Conservation (phyloP, 345 rosid genomes). For the Ceriops zippeliana region DNA sequence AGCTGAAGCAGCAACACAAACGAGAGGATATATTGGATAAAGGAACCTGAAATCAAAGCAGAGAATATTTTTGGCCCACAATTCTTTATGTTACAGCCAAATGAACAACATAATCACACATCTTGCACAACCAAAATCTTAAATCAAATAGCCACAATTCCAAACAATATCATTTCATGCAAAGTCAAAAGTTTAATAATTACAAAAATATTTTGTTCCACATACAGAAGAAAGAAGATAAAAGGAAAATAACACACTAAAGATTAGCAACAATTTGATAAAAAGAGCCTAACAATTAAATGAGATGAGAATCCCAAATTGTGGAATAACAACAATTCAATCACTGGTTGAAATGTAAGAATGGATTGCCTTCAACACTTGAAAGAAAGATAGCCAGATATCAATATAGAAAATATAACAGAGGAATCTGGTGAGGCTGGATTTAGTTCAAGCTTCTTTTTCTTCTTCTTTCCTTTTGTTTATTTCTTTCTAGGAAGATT, state of each 20-base stretch:
- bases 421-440: neutral
- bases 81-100: neutral
- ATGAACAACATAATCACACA: slow-evolving; percentile 5
- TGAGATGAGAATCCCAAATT: neutral
- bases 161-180: neutral
- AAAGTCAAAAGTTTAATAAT: too few relatives aligned
- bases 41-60: slow-evolving; percentile 61
- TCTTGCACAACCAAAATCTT: neutral
- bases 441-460: too few relatives aligned
- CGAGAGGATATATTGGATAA: slow-evolving; percentile 88
- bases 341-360: too few relatives aligned
- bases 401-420: neutral
- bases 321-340: too few relatives aligned
- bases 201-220: too few relatives aligned
- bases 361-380: neutral
- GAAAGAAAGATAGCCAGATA: neutral
- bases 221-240: too few relatives aligned
- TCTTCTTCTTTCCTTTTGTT: too few relatives aligned
- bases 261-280: neutral
- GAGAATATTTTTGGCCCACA: slow-evolving; percentile 8
- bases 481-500: too few relatives aligned
- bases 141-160: neutral
- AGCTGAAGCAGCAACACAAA: slow-evolving; percentile 92
- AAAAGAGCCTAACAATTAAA: neutral
- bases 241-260: too few relatives aligned